These are phyloP conservation scores for Carex myosuroides DNA, from an alignment of 176 grass and related monocot genomes.

Conservation along the genomic window DNA sequence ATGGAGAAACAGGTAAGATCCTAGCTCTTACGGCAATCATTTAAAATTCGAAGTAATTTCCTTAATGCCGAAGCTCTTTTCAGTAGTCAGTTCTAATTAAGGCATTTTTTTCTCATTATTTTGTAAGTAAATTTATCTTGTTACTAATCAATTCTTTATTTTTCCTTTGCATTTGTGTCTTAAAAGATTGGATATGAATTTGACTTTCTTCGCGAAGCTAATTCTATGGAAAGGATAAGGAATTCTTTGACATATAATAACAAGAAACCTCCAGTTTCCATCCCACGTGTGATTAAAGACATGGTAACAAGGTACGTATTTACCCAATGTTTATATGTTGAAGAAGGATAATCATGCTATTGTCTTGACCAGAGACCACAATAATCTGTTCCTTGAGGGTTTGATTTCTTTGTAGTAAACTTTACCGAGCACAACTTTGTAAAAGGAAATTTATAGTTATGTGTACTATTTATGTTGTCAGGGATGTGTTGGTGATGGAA, in stretches of 20 bases:
- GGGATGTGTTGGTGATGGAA: slow-evolving; percentile 91
- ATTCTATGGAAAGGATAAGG: slow-evolving; percentile 77
- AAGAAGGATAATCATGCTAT: background rate
- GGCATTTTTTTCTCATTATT: background rate
- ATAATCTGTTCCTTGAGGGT: slow-evolving; percentile 10
- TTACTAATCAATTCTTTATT: background rate
- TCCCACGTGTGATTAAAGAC: slow-evolving; percentile 78
- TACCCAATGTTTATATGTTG: slow-evolving; percentile 5
- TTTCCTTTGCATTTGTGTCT: slow-evolving; percentile 6
- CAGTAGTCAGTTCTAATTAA: background rate
- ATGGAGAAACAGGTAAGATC: slow-evolving; percentile 71
- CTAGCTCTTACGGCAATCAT: background rate
- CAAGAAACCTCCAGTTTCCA: slow-evolving; percentile 79
- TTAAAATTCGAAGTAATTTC: background rate
- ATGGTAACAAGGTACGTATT: slow-evolving; percentile 66
- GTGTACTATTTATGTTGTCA: slow-evolving; percentile 14
- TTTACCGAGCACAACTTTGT: background rate
- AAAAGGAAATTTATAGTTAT: background rate
- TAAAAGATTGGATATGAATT: slow-evolving; percentile 87
- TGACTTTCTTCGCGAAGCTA: slow-evolving; percentile 93
- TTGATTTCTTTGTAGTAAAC: slow-evolving; percentile 11
- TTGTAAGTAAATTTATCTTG: background rate
- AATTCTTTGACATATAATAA: slow-evolving; percentile 47
- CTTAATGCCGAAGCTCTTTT: background rate
- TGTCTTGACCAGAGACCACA: slow-evolving; percentile 8